These are phyloP conservation scores for Trichocladium antarcticum DNA, from an alignment of 495 filamentous ascomycete genomes.

Conservation along the genomic window DNA sequence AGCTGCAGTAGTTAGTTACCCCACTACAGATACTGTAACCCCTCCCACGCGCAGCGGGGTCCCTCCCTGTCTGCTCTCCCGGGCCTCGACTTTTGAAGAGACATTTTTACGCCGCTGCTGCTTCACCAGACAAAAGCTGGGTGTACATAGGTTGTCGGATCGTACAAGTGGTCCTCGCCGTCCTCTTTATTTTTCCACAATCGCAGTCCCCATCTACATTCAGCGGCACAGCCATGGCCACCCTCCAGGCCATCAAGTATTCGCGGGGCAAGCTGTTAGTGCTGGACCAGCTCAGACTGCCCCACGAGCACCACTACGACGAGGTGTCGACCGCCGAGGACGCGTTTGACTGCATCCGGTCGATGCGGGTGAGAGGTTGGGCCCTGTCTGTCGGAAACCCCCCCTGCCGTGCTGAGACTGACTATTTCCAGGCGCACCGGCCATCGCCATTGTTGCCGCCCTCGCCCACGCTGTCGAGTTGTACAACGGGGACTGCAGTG, in stretches of 20 bases:
- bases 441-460: slow-evolving; percentile 93
- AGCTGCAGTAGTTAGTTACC: no score
- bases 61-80: no score
- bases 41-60: neutral
- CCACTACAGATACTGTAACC: neutral
- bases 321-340: slow-evolving; percentile 61
- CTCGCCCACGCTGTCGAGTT: slow-evolving; percentile 74
- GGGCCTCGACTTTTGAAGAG: neutral
- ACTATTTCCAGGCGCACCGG: slow-evolving; percentile 60
- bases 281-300: slow-evolving; percentile 80
- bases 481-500: slow-evolving; percentile 40
- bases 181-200: neutral
- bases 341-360: slow-evolving; percentile 83
- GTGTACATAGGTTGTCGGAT: no score
- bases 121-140: no score
- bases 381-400: neutral
- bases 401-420: neutral
- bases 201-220: neutral
- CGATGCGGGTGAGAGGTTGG: slow-evolving; percentile 65
- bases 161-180: neutral
- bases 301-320: slow-evolving; percentile 76
- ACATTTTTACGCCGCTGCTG: neutral
- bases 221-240: slow-evolving; percentile 29
- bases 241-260: slow-evolving; percentile 82
- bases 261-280: slow-evolving; percentile 64